Conservation (phyloP, 371 early-diverging fungal species). For the Mortierella sp. region DNA sequence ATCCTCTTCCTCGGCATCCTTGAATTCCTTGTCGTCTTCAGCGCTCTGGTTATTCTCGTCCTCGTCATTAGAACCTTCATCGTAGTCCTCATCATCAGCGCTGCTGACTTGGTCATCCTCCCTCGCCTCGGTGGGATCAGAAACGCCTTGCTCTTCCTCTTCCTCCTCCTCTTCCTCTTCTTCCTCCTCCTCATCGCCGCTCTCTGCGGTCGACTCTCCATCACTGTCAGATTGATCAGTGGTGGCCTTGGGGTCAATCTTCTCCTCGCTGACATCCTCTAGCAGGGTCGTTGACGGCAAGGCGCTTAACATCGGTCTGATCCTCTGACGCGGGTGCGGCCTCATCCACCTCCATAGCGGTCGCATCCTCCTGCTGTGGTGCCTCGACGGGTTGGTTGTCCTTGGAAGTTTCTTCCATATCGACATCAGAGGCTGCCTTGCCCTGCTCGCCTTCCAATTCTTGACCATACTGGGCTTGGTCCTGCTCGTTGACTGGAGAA, state of each 20-base stretch:
- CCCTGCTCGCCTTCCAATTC: not conserved
- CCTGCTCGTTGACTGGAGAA: not conserved
- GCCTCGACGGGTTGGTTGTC: not conserved
- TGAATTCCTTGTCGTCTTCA: constrained; percentile 8
- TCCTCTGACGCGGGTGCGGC: not conserved
- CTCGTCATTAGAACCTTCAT: not conserved
- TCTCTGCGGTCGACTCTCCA: not conserved
- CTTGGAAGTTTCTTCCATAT: constrained; percentile 17
- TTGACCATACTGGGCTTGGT: not conserved
- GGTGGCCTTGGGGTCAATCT: not conserved
- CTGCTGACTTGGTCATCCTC: not conserved
- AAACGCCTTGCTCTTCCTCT: constrained; percentile 35
- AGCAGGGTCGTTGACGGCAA: not conserved
- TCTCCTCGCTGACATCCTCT: constrained; percentile 12
- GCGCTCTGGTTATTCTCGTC: constrained; percentile 8
- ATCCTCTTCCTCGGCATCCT: constrained; percentile 8
- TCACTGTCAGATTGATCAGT: not conserved
- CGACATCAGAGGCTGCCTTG: constrained; percentile 27
- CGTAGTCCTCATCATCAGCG: not conserved
- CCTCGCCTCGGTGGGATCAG: constrained; percentile 15
- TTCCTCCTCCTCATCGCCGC: constrained; percentile 2
- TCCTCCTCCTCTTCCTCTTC: too few relatives aligned
- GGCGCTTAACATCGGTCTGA: not conserved
- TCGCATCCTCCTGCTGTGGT: not conserved
- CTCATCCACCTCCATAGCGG: constrained; percentile 13